Evolutionary conservation across 306 rosid species (phyloP).

Genomic region (Lupinus albus): DNA sequence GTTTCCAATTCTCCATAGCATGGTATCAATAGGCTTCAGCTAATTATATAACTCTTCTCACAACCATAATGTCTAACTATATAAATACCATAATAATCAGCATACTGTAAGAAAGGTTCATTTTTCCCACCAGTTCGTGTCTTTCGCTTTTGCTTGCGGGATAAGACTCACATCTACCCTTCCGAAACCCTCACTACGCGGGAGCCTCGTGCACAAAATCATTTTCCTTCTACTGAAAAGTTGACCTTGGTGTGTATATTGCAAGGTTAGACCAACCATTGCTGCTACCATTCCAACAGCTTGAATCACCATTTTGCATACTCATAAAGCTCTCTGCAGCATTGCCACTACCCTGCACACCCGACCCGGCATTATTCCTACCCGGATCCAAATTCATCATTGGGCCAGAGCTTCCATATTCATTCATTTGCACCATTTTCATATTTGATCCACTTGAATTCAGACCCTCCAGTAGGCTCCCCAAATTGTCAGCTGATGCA

Average conservation of each 20-base stretch:
- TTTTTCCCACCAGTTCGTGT: background rate
- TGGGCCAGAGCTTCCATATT: conserved; percentile 45
- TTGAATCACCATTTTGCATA: conserved; percentile 64
- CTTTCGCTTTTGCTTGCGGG: background rate
- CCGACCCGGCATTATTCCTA: conserved; percentile 44
- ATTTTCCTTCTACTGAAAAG: conserved; percentile 53
- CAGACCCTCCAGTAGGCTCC: conserved; percentile 59
- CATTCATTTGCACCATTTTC: conserved; percentile 59
- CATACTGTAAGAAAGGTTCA: conserved; percentile 9
- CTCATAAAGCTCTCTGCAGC: conserved; percentile 61
- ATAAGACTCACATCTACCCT: too few relatives aligned
- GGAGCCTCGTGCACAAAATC: too few relatives aligned
- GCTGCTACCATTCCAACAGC: conserved; percentile 67
- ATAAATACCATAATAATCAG: background rate
- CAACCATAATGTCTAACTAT: conserved; percentile 40
- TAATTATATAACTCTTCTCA: conserved; percentile 41
- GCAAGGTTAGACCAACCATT: conserved; percentile 88
- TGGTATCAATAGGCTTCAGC: conserved; percentile 39
- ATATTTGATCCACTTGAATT: conserved; percentile 61
- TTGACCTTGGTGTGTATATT: conserved; percentile 85
- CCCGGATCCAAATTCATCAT: conserved; percentile 50
- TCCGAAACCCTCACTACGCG: too few relatives aligned
- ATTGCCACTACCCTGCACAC: conserved; percentile 48
- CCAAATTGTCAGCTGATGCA: conserved; percentile 60
- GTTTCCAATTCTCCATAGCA: conserved; percentile 45